phyloP scores from a whole-genome alignment of 1,284 basidiomycete species.

The Fereydounia khargensis region DNA sequence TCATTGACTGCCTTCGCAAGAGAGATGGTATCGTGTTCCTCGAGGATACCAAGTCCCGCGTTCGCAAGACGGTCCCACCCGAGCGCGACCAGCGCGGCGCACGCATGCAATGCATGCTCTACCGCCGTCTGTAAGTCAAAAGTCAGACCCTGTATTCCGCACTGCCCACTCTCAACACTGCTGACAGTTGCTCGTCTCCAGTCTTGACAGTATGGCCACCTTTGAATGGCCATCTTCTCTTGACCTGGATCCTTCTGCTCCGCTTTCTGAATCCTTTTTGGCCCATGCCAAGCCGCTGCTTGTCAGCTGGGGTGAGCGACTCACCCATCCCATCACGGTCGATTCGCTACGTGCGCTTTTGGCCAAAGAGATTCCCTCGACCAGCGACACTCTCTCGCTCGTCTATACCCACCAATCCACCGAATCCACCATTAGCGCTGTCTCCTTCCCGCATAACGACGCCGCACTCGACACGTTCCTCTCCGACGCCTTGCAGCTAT shows the following conservation, averaged over 20 bases:
- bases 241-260: background rate
- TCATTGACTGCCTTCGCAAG: too few relatives aligned
- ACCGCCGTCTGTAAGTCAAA: conserved; percentile 42
- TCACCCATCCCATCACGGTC: background rate
- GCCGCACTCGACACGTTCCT: conserved; percentile 23
- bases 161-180: background rate
- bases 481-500: conserved; percentile 22
- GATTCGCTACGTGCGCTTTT: background rate
- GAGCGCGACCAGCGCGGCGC: conserved; percentile 35
- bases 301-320: background rate
- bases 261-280: too few relatives aligned
- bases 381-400: conserved; percentile 17
- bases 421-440: conserved; percentile 14
- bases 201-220: background rate
- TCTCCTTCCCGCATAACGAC: conserved; percentile 21
- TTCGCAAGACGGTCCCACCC: conserved; percentile 22
- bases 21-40: conserved; percentile 40
- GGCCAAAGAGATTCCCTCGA: conserved; percentile 2
- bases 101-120: conserved; percentile 51
- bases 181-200: conserved; percentile 5
- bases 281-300: too few relatives aligned
- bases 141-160: background rate
- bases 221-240: background rate
- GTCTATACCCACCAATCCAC: conserved; percentile 12
- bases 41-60: conserved; percentile 49